phyloP scores from a whole-genome alignment of 2,329 filamentous ascomycete species.

The Penicillium palitans region DNA sequence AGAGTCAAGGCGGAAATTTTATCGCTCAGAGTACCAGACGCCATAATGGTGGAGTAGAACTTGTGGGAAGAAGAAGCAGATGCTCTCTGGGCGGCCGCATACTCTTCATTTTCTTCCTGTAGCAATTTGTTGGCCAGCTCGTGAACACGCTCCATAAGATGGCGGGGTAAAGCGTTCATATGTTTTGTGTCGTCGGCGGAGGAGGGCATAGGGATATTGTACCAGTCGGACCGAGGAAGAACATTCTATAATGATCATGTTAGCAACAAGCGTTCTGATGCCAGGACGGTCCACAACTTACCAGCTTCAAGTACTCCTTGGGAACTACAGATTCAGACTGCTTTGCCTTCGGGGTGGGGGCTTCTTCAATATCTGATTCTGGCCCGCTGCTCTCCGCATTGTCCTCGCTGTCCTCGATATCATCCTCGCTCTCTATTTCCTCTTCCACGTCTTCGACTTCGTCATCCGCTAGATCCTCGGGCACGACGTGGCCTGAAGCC shows the following conservation, averaged over 20 bases:
- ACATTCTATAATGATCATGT: constrained; percentile 49
- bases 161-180: constrained; percentile 49
- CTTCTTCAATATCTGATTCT: constrained; percentile 34
- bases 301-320: constrained; percentile 40
- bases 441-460: constrained; percentile 31
- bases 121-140: constrained; percentile 72
- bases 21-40: constrained; percentile 92
- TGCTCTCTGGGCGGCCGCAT: constrained; percentile 68
- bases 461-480: constrained; percentile 34
- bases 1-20: constrained; percentile 94
- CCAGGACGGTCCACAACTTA: constrained; percentile 21
- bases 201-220: constrained; percentile 58
- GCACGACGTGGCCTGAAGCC: constrained; percentile 39
- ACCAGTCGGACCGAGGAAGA: constrained; percentile 67
- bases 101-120: constrained; percentile 73
- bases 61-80: constrained; percentile 85
- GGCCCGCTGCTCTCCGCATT: constrained; percentile 25
- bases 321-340: constrained; percentile 29
- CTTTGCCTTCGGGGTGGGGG: constrained; percentile 21
- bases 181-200: constrained; percentile 51
- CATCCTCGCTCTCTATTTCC: constrained; percentile 38
- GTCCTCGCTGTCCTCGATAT: constrained; percentile 32
- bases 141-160: constrained; percentile 57
- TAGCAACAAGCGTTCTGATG: constrained; percentile 25
- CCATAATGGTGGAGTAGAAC: constrained; percentile 96